Evolutionary conservation across 2,329 filamentous ascomycete species (phyloP).

Genomic region (Colletotrichum coccodes): DNA sequence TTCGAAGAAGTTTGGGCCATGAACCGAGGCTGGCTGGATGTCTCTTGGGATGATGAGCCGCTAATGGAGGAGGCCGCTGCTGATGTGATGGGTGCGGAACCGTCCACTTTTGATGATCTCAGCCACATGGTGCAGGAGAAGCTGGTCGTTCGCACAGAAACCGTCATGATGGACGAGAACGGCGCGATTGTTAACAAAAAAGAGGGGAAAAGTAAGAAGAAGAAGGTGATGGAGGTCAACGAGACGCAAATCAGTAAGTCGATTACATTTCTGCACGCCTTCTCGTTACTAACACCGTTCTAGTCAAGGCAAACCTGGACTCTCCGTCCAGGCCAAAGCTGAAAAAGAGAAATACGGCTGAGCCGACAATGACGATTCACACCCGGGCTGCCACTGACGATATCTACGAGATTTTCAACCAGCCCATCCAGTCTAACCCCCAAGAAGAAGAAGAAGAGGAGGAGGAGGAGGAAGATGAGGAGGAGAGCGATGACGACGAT

Average conservation of each 20-base stretch:
- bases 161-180: constrained; percentile 67
- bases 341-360: constrained; percentile 77
- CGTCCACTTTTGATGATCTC: constrained; percentile 34
- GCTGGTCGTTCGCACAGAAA: constrained; percentile 55
- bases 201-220: constrained; percentile 69
- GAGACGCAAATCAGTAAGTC: constrained; percentile 91
- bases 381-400: constrained; percentile 96
- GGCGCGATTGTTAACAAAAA: constrained; percentile 59
- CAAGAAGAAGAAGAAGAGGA: constrained; percentile 45
- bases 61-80: constrained; percentile 19
- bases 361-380: constrained; percentile 98
- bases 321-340: constrained; percentile 89
- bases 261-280: background rate
- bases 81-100: constrained; percentile 22
- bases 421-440: constrained; percentile 67
- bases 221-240: constrained; percentile 86
- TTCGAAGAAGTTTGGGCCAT: constrained; percentile 92
- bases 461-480: constrained; percentile 56
- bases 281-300: constrained; percentile 40
- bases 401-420: constrained; percentile 97
- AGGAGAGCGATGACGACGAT: constrained; percentile 67
- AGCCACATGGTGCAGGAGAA: constrained; percentile 45
- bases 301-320: constrained; percentile 92
- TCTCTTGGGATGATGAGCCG: constrained; percentile 57
- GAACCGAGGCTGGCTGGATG: constrained; percentile 75